Base-by-base conservation (phyloP, 1,284 basidiomycete species). In the Ustilago loliicola region DNA sequence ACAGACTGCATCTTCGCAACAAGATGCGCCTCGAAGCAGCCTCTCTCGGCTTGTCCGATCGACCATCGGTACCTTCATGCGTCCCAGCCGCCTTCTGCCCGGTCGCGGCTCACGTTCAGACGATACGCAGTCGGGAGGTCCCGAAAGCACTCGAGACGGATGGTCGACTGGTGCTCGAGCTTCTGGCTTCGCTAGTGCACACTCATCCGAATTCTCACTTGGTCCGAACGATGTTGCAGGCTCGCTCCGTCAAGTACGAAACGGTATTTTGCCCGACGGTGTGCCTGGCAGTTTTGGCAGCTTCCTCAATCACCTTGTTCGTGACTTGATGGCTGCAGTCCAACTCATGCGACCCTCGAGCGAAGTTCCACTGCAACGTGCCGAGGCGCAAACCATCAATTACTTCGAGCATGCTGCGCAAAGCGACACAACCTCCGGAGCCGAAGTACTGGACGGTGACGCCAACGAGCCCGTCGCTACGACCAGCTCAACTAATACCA, bases 221-320 rank as follows among this genome's bases (percentile, higher is more conserved):
- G 77, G 77, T 21, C 68, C 72, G 29, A 79, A 79, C 57, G 77
- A 79, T 29, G 72, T 79, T 17, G 62, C 59, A 3, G 77, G 77
- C 32, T 61, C 76, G 13, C 66, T 83, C 4, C 72, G 73, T 17
- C 70, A 74, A 10, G 81, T 80, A 27, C 59, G 81, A 25, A 73
- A 80, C 21, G 79, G 79, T 0, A 60, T 73, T 21, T 54, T 80
- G 29, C 65, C 75, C 4, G 68, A 80, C 30, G 81, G 81, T 25
- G 81, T 79, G 7, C 78, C 81, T 1, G 82, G 78, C 17, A 76
- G 77, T 47, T 83, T 83, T 50, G 80, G 81, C 53, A 74, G 69
- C 36, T 83, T 83, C 56, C 61, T 83, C 52, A 75, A 82, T 50
- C 79, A 83, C 25, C 54, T 82, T 59, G 59, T 82, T 6, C 56